Evolutionary conservation across 352 stramenopile genomes (phyloP).

Genomic region (Phytophthora niederhauseri): DNA sequence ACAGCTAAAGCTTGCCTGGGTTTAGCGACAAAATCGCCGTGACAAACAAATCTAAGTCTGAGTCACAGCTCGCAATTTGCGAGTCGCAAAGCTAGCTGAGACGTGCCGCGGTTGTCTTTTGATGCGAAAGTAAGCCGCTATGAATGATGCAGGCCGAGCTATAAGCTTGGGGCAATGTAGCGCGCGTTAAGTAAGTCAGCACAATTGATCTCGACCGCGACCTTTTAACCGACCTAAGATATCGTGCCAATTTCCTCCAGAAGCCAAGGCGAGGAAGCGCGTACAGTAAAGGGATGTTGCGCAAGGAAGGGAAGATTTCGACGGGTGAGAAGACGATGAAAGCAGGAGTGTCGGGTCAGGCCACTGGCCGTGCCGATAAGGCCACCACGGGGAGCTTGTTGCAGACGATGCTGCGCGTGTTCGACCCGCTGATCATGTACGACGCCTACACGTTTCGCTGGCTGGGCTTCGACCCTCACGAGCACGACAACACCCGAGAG

Average conservation of each 20-base stretch:
- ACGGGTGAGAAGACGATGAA: background rate
- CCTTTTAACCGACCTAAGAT: background rate
- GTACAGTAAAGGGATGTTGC: background rate
- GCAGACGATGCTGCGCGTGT: constrained; percentile 18
- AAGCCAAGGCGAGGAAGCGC: background rate
- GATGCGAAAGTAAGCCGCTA: background rate
- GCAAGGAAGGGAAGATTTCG: background rate
- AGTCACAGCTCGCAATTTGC: background rate
- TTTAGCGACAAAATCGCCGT: background rate
- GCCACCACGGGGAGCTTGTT: background rate
- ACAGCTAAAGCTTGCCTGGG: background rate
- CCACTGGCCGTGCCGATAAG: background rate
- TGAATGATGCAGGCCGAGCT: constrained; percentile 1
- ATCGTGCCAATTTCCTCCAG: background rate
- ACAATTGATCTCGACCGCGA: background rate
- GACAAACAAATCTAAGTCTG: background rate
- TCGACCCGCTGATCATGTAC: constrained; percentile 34
- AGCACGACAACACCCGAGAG: constrained; percentile 35
- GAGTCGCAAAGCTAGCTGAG: background rate
- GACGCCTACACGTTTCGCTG: constrained; percentile 45
- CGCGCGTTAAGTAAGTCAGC: no score
- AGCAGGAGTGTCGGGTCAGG: background rate
- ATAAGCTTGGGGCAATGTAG: no score
- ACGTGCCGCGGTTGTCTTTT: constrained; percentile 2
- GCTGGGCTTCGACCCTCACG: constrained; percentile 37